phyloP scores from a whole-genome alignment of 306 rosid genomes.

The Rosa persica region DNA sequence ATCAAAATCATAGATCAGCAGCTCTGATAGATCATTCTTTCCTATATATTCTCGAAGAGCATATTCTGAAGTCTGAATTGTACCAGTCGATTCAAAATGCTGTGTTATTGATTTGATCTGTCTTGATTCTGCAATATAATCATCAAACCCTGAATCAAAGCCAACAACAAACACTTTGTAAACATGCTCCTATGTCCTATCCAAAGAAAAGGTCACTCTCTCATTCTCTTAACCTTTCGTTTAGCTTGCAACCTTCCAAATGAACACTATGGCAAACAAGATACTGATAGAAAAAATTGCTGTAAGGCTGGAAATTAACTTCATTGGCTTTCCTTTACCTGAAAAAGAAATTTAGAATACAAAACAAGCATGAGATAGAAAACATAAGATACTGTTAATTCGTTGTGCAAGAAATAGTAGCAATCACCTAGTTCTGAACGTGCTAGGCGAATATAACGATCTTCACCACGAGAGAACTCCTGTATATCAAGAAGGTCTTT shows the following conservation, averaged over 20 bases:
- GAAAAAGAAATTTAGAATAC: not conserved
- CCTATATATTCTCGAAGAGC: not conserved
- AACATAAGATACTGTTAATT: not conserved
- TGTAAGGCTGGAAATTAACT: conserved; percentile 11
- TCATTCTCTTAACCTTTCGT: conserved; percentile 15
- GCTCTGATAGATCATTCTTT: conserved; percentile 1
- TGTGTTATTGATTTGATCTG: not conserved
- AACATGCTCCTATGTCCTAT: not conserved
- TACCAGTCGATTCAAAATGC: not conserved
- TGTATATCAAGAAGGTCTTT: conserved; percentile 27
- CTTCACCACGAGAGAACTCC: conserved; percentile 7
- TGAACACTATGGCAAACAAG: not conserved
- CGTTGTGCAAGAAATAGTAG: not conserved
- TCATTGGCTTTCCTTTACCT: conserved; percentile 3
- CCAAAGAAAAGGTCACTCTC: no score
- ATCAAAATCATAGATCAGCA: conserved; percentile 9
- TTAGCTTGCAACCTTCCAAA: conserved; percentile 5
- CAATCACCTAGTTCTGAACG: conserved; percentile 39
- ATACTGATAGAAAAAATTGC: not conserved
- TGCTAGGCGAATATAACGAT: conserved; percentile 28
- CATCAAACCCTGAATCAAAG: not conserved
- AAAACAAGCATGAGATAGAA: not conserved
- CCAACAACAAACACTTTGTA: not conserved
- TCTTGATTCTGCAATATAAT: conserved; percentile 1
- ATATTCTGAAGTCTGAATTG: no score